Percentiles rank a stretch among this genome's conserved stretches.
Conservation (phyloP, 306 rosid genomes). For the Dryas octopetala region DNA sequence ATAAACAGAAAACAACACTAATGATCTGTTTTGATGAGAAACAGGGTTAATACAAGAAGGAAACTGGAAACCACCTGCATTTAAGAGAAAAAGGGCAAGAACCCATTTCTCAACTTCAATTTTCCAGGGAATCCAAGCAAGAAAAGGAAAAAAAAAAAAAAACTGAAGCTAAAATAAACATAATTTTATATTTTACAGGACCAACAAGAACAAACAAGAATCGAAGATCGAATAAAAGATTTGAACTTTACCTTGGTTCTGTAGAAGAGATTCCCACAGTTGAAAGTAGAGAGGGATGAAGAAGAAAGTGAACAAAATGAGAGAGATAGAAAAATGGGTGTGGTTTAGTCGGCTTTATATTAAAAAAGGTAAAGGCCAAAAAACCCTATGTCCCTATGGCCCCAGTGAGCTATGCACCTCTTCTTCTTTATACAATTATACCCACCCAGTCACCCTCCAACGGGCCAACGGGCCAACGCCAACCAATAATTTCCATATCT, state of each 20-base stretch:
- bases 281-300: too few relatives aligned
- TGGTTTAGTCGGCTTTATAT: too few relatives aligned
- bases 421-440: too few relatives aligned
- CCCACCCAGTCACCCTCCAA: too few relatives aligned
- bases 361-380: too few relatives aligned
- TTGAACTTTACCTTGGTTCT: too few relatives aligned
- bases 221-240: neutral
- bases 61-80: neutral
- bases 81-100: too few relatives aligned
- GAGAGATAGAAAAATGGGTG: too few relatives aligned
- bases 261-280: too few relatives aligned
- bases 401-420: too few relatives aligned
- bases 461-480: neutral
- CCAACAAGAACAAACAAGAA: neutral
- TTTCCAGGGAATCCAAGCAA: conserved; percentile 4
- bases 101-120: conserved; percentile 4
- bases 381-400: too few relatives aligned
- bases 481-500: neutral
- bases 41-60: neutral
- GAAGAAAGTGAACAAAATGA: too few relatives aligned
- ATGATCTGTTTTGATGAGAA: neutral
- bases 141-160: neutral
- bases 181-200: neutral
- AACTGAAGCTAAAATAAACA: neutral
- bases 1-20: neutral